Conservation (phyloP, 2,329 filamentous ascomycete species). For the Cercospora zeae-maydis region DNA sequence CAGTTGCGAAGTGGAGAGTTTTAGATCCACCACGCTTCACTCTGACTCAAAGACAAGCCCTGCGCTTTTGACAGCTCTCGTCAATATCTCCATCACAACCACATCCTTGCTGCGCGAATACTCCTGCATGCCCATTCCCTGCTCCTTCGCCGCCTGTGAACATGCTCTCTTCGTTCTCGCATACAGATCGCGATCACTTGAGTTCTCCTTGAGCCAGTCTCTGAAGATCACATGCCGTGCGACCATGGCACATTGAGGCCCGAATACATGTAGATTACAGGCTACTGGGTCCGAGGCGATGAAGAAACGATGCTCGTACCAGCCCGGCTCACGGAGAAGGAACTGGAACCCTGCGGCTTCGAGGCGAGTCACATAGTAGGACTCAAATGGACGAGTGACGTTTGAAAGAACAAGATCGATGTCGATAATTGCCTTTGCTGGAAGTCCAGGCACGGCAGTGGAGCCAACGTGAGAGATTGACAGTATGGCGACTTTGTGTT, state of each 20-base stretch:
- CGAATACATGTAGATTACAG: constrained; percentile 51
- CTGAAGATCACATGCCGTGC: constrained; percentile 46
- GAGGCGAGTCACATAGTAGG: constrained; percentile 43
- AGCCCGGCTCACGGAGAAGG: constrained; percentile 45
- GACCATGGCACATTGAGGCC: constrained; percentile 43
- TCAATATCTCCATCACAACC: constrained; percentile 41
- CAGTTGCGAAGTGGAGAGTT: no score
- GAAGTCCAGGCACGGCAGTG: constrained; percentile 49
- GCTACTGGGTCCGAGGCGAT: constrained; percentile 33
- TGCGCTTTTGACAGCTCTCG: constrained; percentile 32
- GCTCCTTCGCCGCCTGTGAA: constrained; percentile 21
- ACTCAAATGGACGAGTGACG: constrained; percentile 41
- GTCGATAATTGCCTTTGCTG: constrained; percentile 53
- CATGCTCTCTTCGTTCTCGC: constrained; percentile 40
- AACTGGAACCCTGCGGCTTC: constrained; percentile 48
- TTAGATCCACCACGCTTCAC: no score
- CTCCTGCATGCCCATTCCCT: constrained; percentile 18
- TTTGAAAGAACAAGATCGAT: constrained; percentile 47
- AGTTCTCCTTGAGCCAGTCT: constrained; percentile 43
- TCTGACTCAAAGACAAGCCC: background rate
- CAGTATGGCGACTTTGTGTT: constrained; percentile 26
- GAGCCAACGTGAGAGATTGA: constrained; percentile 50
- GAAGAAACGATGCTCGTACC: constrained; percentile 52
- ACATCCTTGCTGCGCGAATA: constrained; percentile 46
- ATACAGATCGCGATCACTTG: constrained; percentile 43